Base-by-base conservation (phyloP, 1,284 basidiomycete species). In the Marasmius sp. region DNA sequence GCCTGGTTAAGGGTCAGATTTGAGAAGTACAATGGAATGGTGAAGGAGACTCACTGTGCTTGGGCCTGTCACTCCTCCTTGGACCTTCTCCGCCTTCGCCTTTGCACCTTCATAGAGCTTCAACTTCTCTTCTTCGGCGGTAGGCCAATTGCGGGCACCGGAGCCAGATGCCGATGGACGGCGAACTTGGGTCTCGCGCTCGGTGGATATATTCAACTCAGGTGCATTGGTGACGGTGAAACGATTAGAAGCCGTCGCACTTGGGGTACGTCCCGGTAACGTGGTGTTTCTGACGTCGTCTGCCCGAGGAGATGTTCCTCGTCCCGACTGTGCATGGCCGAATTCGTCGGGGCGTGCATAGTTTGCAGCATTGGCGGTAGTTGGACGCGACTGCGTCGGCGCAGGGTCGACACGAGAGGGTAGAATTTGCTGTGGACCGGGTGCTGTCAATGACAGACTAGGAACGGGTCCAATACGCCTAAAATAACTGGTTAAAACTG, bases 401-500 rank as follows among this genome's bases (percentile, higher is more conserved):
- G 73, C 34, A 63, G 68, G 39, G 63, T 65, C 57, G 56, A 70
- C 51, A 61, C 65, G 58, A 58, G 61, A 50, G 22, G 62, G 51
- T 0, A 61, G 63, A 8, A 66, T 66, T 43, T 62, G 57, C 7
- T 64, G 53, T 22, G 54, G 61, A 49, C 49, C 39, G 1, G 56
- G 57, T 11, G 79, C 74, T 8, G 78, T 57, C 11, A 82, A 71
- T 33, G 87, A 89, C 49, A 92, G 78, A 66, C 82, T 86, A 0
- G 87, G 86, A 0, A 88, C 84, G 36, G 80, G 77, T 2, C 91
- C 91, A 64, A 93, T 93, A 38, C 89, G 87, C 66, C 90, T 87
- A 63, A 11, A 63, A 47, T 43, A 58, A 45, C 52, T 9, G 43
- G 45, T 63, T 11, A 64, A 41, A 43, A 45, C 36, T 58, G 47